phyloP scores from a whole-genome alignment of 176 grass and related monocot genomes.

The Aegilops longissima region DNA sequence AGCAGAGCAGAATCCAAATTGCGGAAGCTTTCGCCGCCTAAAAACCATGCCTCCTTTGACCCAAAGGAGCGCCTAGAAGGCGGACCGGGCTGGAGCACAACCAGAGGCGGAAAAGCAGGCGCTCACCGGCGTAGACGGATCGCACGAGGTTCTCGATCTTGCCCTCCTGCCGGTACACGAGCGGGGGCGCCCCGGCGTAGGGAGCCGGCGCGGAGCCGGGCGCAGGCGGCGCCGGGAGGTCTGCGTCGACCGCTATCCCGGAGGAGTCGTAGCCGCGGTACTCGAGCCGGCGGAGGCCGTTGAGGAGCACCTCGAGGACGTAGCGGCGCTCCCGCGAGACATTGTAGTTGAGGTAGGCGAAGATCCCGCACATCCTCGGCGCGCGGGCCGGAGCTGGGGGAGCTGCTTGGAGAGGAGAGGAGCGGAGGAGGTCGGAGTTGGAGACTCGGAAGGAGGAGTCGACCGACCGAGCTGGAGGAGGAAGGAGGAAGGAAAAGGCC shows the following conservation, averaged over 20 bases:
- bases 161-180: conserved; percentile 93
- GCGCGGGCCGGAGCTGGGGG: background rate
- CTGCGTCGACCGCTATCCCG: conserved; percentile 57
- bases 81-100: background rate
- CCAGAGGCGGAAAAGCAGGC: background rate
- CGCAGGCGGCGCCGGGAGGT: background rate
- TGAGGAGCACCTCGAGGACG: conserved; percentile 88
- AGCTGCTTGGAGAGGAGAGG: background rate
- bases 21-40: background rate
- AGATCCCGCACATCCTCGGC: conserved; percentile 52
- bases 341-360: conserved; percentile 72
- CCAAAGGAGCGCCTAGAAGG: background rate
- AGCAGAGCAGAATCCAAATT: background rate
- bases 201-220: background rate
- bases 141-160: conserved; percentile 97
- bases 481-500: conserved; percentile 2
- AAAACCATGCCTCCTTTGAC: background rate
- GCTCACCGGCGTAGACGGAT: conserved; percentile 81
- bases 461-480: background rate
- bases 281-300: conserved; percentile 78
- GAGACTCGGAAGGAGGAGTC: background rate
- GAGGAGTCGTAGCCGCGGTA: conserved; percentile 79
- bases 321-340: conserved; percentile 66
- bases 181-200: conserved; percentile 41
- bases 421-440: background rate